Evolutionary conservation across 257 asterid species (phyloP), one percentile per base, ranked within the genome.

Genomic region (Petunia axillaris): DNA sequence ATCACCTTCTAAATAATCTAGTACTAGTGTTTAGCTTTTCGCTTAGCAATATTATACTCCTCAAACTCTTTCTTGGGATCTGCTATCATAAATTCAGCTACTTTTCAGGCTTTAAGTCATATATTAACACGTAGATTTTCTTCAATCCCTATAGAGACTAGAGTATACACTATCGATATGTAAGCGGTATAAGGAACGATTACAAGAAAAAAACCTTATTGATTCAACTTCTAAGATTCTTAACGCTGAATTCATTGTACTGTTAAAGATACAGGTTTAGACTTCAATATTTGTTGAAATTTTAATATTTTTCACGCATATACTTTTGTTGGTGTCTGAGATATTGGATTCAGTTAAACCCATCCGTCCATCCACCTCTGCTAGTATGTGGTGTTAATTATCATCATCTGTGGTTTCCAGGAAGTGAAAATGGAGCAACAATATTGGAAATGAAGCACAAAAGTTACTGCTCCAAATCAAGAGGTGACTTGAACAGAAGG

Each of bases 361-460:
- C 25, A 25, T 25, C 25, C 25, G 25, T 46, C 6, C n/a, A 78
- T 44, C 57, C 57, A 4, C 11, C 57, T 3, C 14, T 50, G 54
- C 55, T 13, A 9, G 55, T 9, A 52, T 1, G 55, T 52, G 55
- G 8, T 9, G 5, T 10, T 10, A 37, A 4, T 9, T 37, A 5
- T 4, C 39, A 4, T 37, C 46, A 64, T 64, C n/a, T 64, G 16
- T 64, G 70, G 25, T 65, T 83, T 59, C 62, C 90, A 93, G 97
- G 95, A 71, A 85, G 84, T 81, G 87, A 87, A 67, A 90, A 88
- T 67, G 91, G 95, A 7, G 97, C 90, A 85, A 87, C 88, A 37
- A 77, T 90, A 82, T 55, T 95, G 84, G 97, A 95, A 85, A 90
- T 95, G 94, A 90, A 82, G 89, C 98, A 91, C 81, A 68, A 25